These are phyloP conservation scores for Henckelia pumila DNA, from an alignment of 257 asterid species.

Conservation along the genomic window DNA sequence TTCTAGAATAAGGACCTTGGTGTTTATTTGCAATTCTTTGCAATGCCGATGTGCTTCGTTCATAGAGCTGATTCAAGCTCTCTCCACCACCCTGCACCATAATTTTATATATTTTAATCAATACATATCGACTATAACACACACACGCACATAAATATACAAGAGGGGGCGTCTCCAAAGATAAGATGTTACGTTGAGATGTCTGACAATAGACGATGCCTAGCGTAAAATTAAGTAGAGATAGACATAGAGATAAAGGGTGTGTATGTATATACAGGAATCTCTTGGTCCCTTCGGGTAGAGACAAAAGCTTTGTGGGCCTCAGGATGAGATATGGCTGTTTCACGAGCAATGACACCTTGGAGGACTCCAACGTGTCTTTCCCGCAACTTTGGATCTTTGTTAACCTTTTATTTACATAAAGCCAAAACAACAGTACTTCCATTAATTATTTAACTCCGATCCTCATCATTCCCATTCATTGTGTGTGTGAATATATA, in stretches of 20 bases:
- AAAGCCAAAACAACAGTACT: constrained; percentile 8
- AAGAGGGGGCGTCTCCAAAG: too few species aligned
- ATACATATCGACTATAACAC: too few species aligned
- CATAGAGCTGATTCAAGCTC: constrained; percentile 72
- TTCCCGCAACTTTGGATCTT: constrained; percentile 73
- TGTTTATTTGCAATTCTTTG: constrained; percentile 66
- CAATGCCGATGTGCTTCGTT: constrained; percentile 65
- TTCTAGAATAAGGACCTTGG: constrained; percentile 24
- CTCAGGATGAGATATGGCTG: constrained; percentile 37
- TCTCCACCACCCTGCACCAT: constrained; percentile 90
- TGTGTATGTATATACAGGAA: constrained; percentile 48
- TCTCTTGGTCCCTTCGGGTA: constrained; percentile 51
- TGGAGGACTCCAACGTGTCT: constrained; percentile 88
- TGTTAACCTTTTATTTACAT: constrained; percentile 44
- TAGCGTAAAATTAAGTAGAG: too few species aligned
- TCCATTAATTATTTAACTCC: too few species aligned
- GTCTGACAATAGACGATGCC: too few species aligned
- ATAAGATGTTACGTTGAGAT: too few species aligned
- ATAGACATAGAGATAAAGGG: constrained; percentile 25
- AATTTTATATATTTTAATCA: not conserved
- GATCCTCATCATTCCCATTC: too few species aligned
- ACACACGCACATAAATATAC: too few species aligned
- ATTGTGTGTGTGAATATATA: too few species aligned
- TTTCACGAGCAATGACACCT: constrained; percentile 54
- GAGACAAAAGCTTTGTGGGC: constrained; percentile 65